Evolutionary conservation across 306 rosid genomes (phyloP), one percentile per base, ranked within the genome.

Genomic region (Cicer judaicum): DNA sequence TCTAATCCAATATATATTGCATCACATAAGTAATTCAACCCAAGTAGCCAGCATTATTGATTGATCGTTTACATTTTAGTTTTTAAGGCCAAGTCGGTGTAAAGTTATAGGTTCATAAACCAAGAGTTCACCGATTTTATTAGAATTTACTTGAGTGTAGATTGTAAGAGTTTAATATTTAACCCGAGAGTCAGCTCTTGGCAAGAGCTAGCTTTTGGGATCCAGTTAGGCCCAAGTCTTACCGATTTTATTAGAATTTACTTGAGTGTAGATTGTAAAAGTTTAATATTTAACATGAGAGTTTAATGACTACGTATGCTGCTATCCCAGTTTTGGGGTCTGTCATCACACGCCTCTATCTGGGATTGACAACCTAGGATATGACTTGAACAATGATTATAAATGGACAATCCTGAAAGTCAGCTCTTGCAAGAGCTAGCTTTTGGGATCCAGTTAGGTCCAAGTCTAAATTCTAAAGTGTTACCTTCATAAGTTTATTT

Each of bases 361-460:
- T 0, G 34, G 60, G 60, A 53, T 53, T 16, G 60, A 3, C 21
- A 53, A 1, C 34, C 18, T 53, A 16, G 10, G 60, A 53, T 16
- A 53, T 8, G 12, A 53, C 34, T 16, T 53, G 34, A 16, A 53
- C 12, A 53, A 53, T 16, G 34, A 29, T 53, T 53, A 16, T 16
- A 53, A 53, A 34, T 53, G 60, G 34, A 53, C 34, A 53, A 53
- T 53, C 60, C 60, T 6, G 18, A 53, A 53, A 53, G 60, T 16
- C 18, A 53, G 10, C 60, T 53, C 60, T 21, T 55, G 38, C 61
- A 16, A 54, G 61, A 8, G 34, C 8, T 49, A 49, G 61, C 61
- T 54, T 54, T 54, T 18, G 36, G 34, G 61, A 55, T 55, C 21
- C n/a, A 55, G 62, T 55, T 55, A 55, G 62, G 62, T 38, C 34